Evolutionary conservation across 352 stramenopile genomes (phyloP), one percentile per base, ranked within the genome.

Genomic region (Phytophthora tentaculata): DNA sequence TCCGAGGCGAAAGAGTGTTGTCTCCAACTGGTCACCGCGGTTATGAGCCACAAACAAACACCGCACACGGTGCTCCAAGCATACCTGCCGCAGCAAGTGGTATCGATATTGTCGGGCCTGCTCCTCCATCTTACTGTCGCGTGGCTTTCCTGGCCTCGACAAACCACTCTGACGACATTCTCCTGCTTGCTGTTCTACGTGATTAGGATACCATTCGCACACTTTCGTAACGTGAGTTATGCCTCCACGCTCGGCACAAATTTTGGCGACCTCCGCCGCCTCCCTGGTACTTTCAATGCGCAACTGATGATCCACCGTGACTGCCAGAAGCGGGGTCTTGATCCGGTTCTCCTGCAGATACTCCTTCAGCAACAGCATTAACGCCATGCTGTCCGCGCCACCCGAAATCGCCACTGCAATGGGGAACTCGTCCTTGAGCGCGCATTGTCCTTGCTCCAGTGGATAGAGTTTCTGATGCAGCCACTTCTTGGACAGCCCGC

Each of bases 11-110:
- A 95, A 94, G 12, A 96, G 73, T 48, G 88, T 77, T 20, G 88
- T 96, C 66, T 96, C 88, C 9, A 93, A 55, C 39, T 95, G 88
- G 53, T 96, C 88, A 10, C 86, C 88, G 5, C 78, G 66, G 48
- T 92, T 93, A 58, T 96, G 88, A 14, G 81, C 88, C 16, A 94
- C 86, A 39, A 94, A 94, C 44, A 96, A 75, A 28, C 64, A 81
- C n/a, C 77, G 71, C 52, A 95, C 84, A 16, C 69, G 62, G 51
- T 91, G 56, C 65, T 83, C 59, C 4, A 20, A 24, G 63, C 88
- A 94, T 12, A 86, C 72, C 17, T 81, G 58, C 13, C 66, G 61
- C 17, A 96, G 75, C 44, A 93, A 69, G 24, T 77, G 54, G 67
- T 96, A 96, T 35, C 88, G 80, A 67, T 84, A 91, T 2, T 74